phyloP scores from a whole-genome alignment of 2,329 filamentous ascomycete genomes.

The Aspergillus pseudoglaucus region DNA sequence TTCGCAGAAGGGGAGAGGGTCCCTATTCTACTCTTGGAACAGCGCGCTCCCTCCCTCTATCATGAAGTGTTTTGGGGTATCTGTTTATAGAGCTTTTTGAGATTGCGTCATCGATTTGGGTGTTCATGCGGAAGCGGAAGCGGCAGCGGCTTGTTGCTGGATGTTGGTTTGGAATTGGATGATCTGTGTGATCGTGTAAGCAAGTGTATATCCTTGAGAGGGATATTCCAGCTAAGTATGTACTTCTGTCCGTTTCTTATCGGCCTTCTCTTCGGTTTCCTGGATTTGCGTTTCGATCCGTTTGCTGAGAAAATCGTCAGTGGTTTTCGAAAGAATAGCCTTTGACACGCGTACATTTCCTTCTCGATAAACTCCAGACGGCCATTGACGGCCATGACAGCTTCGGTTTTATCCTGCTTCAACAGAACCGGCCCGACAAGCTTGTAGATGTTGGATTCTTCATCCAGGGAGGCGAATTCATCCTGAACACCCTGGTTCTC shows the following conservation, averaged over 20 bases:
- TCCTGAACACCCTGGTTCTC: conserved; percentile 86
- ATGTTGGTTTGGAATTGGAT: conserved; percentile 34
- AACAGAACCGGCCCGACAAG: conserved; percentile 84
- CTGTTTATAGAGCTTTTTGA: too few relatives aligned
- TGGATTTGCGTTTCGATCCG: conserved; percentile 61
- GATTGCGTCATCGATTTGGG: neutral
- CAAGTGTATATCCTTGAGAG: neutral
- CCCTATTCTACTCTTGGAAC: too few relatives aligned
- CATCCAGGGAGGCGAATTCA: conserved; percentile 75
- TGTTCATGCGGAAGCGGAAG: conserved; percentile 25
- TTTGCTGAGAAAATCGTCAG: conserved; percentile 41
- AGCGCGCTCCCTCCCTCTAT: neutral
- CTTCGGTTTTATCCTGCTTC: conserved; percentile 90
- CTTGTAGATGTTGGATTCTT: conserved; percentile 91
- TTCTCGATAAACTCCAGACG: conserved; percentile 87
- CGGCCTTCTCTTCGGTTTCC: conserved; percentile 57
- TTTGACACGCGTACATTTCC: conserved; percentile 64
- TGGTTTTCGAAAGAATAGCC: conserved; percentile 2
- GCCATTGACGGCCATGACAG: conserved; percentile 82
- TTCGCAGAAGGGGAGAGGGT: too few relatives aligned
- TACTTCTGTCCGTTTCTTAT: conserved; percentile 61
- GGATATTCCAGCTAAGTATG: conserved; percentile 10
- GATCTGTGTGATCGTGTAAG: conserved; percentile 24
- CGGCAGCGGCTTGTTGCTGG: conserved; percentile 28
- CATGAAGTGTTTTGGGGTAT: neutral